Base-by-base conservation (phyloP, 106 monocot species). In the Dioscorea zingiberensis region DNA sequence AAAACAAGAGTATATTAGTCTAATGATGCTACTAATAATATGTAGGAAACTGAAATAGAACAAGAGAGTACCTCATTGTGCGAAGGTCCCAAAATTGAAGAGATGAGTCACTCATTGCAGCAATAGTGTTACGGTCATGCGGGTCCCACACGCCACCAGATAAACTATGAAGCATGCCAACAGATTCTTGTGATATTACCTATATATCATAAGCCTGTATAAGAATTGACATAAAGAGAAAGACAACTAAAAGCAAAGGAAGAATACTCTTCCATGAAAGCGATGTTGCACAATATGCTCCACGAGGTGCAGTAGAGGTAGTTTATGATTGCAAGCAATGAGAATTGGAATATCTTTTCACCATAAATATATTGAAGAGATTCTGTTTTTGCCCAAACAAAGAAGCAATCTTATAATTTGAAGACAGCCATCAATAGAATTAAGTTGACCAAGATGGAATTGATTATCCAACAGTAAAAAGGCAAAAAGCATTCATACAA, bases 141-240 rank as follows among this genome's bases (percentile, higher is more conserved):
- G 94, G 94, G 63, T 95, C 94, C 94, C 94, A 95, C 44, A 87
- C 74, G 66, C 94, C 94, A 69, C 91, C 94, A 67, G 80, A 87
- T 73, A 95, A 76, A 60, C 70, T 83, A 69, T 87, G 84, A 69
- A 78, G 82, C 82, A 85, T 81, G 19, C 87, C 94, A 74, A 83
- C 76, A 69, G 94, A 91, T 59, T 88, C 87, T 77, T 91, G 77
- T 58, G 91, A 82, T 74, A 91, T 77, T 51, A 90, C 87, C 94
- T 94, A 72, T 59, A 79, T 55, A 23, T 62, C 21, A 69, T 23
- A 30, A 68, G 69, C 8, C 63, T 62, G 58, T 67, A 71, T 62
- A 61, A 71, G 32, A 74, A 74, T 28, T 29, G 24, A 21, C 48
- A 72, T 49, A 47, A 18, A 51, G 19, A 51, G 3, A 18, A 2